Conservation (phyloP, 2,329 filamentous ascomycete genomes). For the Botrytis cinerea region DNA sequence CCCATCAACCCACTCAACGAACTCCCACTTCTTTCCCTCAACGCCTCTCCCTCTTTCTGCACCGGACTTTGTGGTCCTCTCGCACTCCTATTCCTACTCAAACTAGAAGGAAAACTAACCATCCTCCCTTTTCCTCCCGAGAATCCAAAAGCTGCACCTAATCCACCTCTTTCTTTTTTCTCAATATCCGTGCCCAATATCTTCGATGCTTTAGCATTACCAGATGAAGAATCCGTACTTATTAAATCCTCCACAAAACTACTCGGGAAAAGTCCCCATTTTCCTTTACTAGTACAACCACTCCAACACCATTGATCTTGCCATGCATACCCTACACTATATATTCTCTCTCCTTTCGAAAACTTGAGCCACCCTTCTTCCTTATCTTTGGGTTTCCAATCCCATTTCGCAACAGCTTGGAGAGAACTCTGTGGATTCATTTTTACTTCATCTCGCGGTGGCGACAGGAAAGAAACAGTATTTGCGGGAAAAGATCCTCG, state of each 20-base stretch:
- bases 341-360: constrained; percentile 39
- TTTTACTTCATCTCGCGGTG: constrained; percentile 34
- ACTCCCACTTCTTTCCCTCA: constrained; percentile 11
- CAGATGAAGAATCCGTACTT: constrained; percentile 11
- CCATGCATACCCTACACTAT: constrained; percentile 36
- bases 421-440: constrained; percentile 37
- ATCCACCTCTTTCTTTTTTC: constrained; percentile 25
- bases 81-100: constrained; percentile 17
- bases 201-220: constrained; percentile 10
- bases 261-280: constrained; percentile 40
- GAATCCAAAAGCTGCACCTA: constrained; percentile 11
- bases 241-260: constrained; percentile 36
- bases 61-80: neutral
- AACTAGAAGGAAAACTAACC: constrained; percentile 13
- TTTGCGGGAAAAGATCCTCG: constrained; percentile 37
- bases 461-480: constrained; percentile 34
- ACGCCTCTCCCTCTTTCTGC: neutral
- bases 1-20: constrained; percentile 19
- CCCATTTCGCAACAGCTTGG: constrained; percentile 38
- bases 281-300: constrained; percentile 37
- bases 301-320: constrained; percentile 41
- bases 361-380: constrained; percentile 40
- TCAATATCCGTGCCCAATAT: constrained; percentile 10
- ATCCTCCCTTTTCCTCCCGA: neutral
- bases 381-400: constrained; percentile 38